Evolutionary conservation across 2,329 filamentous ascomycete genomes (phyloP).

Genomic region (Claviceps monticola): DNA sequence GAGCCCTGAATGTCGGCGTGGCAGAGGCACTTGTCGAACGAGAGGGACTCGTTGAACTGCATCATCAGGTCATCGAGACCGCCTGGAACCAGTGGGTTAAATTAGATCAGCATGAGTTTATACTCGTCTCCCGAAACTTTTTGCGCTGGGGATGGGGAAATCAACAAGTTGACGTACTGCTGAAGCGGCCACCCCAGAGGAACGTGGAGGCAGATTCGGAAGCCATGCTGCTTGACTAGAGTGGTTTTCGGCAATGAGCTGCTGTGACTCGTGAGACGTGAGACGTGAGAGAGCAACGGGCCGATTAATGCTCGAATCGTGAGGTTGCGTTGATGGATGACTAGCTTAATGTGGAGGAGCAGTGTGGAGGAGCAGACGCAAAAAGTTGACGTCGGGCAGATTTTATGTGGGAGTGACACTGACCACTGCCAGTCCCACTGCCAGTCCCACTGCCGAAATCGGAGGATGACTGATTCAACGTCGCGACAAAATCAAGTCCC

Average conservation of each 20-base stretch:
- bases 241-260: neutral
- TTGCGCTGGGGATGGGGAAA: neutral
- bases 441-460: too few species aligned
- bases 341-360: too few species aligned
- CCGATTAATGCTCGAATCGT: neutral
- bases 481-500: too few species aligned
- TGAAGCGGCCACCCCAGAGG: constrained; percentile 2
- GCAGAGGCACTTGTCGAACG: constrained; percentile 52
- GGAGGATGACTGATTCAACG: too few species aligned
- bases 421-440: too few species aligned
- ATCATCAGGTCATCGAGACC: constrained; percentile 10
- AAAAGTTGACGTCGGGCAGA: too few species aligned
- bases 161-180: neutral
- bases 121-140: neutral
- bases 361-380: too few species aligned
- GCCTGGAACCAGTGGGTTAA: neutral
- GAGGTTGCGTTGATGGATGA: too few species aligned
- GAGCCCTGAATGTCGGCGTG: constrained; percentile 51
- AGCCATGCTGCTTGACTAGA: neutral
- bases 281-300: neutral
- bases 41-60: constrained; percentile 51
- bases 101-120: neutral
- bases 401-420: too few species aligned
- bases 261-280: too few species aligned
- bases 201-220: constrained; percentile 1